Evolutionary conservation across 2,329 filamentous ascomycete genomes (phyloP).

Genomic region (Mycosphaerella sp.): DNA sequence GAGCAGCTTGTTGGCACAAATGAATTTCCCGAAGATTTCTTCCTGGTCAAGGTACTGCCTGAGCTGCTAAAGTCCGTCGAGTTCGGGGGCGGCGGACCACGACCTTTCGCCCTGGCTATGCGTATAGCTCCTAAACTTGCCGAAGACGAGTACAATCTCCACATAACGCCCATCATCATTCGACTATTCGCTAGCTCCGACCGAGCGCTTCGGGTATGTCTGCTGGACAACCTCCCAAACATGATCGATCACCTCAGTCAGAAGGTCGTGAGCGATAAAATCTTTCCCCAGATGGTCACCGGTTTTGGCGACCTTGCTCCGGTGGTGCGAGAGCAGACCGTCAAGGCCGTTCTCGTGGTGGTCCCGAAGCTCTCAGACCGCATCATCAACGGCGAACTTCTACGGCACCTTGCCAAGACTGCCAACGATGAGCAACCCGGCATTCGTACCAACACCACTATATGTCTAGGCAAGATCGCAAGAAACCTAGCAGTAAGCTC

Average conservation of each 20-base stretch:
- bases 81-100: conserved; percentile 90
- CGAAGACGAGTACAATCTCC: conserved; percentile 80
- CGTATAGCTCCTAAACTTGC: conserved; percentile 84
- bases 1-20: conserved; percentile 67
- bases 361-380: conserved; percentile 87
- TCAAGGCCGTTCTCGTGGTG: conserved; percentile 85
- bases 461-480: conserved; percentile 93
- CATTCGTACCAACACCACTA: conserved; percentile 96
- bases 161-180: conserved; percentile 78
- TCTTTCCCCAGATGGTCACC: conserved; percentile 93
- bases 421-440: conserved; percentile 97
- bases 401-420: conserved; percentile 87
- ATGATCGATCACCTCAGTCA: conserved; percentile 90
- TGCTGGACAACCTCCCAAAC: conserved; percentile 77
- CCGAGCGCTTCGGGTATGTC: conserved; percentile 80
- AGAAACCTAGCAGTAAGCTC: conserved; percentile 72
- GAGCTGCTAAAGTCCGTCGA: conserved; percentile 98
- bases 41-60: conserved; percentile 92
- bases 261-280: conserved; percentile 89
- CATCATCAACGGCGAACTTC: conserved; percentile 84
- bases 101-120: conserved; percentile 80
- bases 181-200: conserved; percentile 87
- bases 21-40: conserved; percentile 96
- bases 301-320: conserved; percentile 91
- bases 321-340: conserved; percentile 87